phyloP scores from a whole-genome alignment of 768 basidiomycete species.

The Omphalotus guepiniiformis region DNA sequence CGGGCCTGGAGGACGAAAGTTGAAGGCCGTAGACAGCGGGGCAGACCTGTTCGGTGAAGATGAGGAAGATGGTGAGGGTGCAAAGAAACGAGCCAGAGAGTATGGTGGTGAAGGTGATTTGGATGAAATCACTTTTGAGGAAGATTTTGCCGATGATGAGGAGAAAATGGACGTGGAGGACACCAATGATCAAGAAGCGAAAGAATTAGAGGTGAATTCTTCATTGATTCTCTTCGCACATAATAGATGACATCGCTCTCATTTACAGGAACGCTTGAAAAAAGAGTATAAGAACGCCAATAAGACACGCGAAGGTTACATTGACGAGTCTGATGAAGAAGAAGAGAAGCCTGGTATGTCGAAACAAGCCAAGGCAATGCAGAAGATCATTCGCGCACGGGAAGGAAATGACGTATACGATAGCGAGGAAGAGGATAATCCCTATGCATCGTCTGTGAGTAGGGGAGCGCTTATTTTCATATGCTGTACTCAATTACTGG shows the following conservation, averaged over 20 bases:
- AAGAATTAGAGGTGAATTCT: conserved; percentile 63
- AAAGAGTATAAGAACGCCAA: conserved; percentile 78
- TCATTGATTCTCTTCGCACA: background rate
- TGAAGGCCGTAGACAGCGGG: conserved; percentile 68
- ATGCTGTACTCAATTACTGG: conserved; percentile 9
- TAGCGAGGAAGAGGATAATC: conserved; percentile 79
- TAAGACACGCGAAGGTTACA: conserved; percentile 61
- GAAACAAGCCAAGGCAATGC: conserved; percentile 74
- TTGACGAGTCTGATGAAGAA: conserved; percentile 74
- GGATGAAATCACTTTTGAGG: conserved; percentile 81
- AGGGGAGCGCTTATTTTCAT: background rate
- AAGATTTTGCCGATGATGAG: conserved; percentile 85
- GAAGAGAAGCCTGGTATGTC: conserved; percentile 56
- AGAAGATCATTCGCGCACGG: conserved; percentile 79
- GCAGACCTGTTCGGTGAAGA: conserved; percentile 65
- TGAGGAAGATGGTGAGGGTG: conserved; percentile 41
- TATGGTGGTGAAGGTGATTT: conserved; percentile 74
- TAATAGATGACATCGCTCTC: background rate
- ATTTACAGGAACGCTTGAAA: conserved; percentile 71
- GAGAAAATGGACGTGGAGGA: conserved; percentile 70
- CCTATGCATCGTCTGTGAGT: conserved; percentile 74
- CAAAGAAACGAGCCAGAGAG: conserved; percentile 49
- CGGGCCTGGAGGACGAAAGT: conserved; percentile 62
- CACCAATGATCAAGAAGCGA: conserved; percentile 75
- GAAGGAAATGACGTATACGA: conserved; percentile 84